A percentile compares a stretch with the other conserved stretches of the same genome.
Evolutionary conservation across 139 green algal genomes (phyloP).

Genomic region (Chlorella sp.): DNA sequence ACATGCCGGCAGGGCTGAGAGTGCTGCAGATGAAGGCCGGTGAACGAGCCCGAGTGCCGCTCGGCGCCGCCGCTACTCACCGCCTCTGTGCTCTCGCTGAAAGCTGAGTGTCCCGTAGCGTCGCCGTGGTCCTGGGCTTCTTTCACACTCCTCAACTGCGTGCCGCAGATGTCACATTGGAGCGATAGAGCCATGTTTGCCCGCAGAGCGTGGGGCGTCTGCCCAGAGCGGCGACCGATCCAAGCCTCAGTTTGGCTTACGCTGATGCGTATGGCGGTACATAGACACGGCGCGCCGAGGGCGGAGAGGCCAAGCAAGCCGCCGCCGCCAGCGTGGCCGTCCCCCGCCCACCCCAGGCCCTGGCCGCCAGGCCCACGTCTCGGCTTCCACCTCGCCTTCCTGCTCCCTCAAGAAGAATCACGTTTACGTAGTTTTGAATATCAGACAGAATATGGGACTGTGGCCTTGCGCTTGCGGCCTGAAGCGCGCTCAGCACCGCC

Average conservation of each 20-base stretch:
- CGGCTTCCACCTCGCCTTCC: too few species aligned
- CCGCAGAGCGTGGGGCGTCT: too few species aligned
- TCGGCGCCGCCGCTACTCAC: constrained; percentile 26
- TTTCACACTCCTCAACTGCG: constrained; percentile 59
- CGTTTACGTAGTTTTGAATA: too few species aligned
- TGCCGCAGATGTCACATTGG: constrained; percentile 57
- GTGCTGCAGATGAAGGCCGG: neutral
- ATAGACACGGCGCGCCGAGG: too few species aligned
- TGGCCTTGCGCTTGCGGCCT: neutral
- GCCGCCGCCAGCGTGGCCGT: too few species aligned
- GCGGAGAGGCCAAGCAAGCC: too few species aligned
- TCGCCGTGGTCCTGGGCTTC: constrained; percentile 79
- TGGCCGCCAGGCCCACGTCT: too few species aligned
- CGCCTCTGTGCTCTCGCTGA: constrained; percentile 81
- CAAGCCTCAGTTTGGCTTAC: too few species aligned
- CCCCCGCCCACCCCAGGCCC: too few species aligned
- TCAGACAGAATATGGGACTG: neutral
- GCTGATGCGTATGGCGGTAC: too few species aligned
- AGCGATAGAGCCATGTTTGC: neutral
- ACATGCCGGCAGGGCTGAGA: neutral
- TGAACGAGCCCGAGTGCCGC: neutral
- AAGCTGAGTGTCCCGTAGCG: constrained; percentile 78
- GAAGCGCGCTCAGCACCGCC: neutral
- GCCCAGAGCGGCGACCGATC: too few species aligned
- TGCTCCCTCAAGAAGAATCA: too few species aligned